Conservation (phyloP, 768 basidiomycete genomes). For the Tylopilus cervinicoccineus region DNA sequence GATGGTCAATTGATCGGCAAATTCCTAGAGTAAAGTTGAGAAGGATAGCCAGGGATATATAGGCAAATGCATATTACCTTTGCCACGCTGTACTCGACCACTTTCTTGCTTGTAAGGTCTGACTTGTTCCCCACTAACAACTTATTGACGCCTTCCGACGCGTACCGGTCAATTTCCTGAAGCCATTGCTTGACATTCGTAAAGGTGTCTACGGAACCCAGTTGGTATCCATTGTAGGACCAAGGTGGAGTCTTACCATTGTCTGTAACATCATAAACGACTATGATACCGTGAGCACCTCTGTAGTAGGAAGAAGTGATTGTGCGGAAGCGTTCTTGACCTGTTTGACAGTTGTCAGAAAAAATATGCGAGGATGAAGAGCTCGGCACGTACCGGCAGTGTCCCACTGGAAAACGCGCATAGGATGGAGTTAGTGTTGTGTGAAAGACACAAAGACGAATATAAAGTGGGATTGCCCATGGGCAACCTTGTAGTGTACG, state of each 20-base stretch:
- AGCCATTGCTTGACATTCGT: conserved; percentile 95
- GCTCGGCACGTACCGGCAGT: conserved; percentile 75
- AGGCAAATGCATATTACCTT: conserved; percentile 49
- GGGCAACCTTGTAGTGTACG: background rate
- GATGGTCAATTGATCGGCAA: conserved; percentile 90
- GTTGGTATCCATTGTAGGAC: conserved; percentile 6
- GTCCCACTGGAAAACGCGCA: conserved; percentile 65
- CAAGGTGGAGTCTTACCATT: conserved; percentile 50
- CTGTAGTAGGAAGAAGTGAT: conserved; percentile 99
- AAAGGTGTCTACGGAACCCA: conserved; percentile 69
- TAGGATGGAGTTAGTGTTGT: conserved; percentile 16
- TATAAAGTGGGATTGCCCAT: background rate
- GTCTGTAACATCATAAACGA: conserved; percentile 98
- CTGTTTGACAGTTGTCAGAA: conserved; percentile 35
- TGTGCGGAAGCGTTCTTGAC: conserved; percentile 97
- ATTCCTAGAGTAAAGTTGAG: conserved; percentile 55
- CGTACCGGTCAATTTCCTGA: conserved; percentile 92
- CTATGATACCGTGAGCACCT: conserved; percentile 96
- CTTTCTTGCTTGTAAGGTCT: conserved; percentile 95
- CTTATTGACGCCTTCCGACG: conserved; percentile 98
- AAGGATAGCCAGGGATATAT: background rate
- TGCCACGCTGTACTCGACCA: conserved; percentile 83
- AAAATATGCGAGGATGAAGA: background rate
- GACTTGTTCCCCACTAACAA: conserved; percentile 98
- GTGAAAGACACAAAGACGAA: background rate